Evolutionary conservation across 2,329 filamentous ascomycete species (phyloP), one percentile per base, ranked within the genome.

Genomic region (Xylariales sp.): DNA sequence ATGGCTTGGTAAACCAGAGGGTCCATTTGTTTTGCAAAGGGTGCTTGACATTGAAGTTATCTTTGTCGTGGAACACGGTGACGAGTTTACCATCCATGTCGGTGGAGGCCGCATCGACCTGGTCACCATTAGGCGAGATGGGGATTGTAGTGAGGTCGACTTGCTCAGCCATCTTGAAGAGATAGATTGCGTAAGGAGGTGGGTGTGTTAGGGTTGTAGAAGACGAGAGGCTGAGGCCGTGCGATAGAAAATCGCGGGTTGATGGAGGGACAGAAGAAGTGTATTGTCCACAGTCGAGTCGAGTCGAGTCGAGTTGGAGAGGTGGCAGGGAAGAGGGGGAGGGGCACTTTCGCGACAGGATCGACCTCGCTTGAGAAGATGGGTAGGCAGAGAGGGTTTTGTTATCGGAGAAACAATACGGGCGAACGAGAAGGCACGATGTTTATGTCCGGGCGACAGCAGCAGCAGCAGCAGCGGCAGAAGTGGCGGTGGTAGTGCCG

Each of bases 41-140:
- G 81, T 99, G 96, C 88, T 98, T 99, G 82, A 99, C 96, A 77
- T 97, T 99, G 89, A 99, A 99, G 87, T 99, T 97, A 74, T 97
- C 92, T 75, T 96, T 92, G 83, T 98, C 94, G 80, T 99, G 94
- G 85, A 99, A 99, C 75, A 99, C 95, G 54, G 96, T 99, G 76
- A 97, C 87, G 59, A 92, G 85, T 79, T 94, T 90, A 72, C 81
- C 82, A 72, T 84, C 83, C 62, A 80, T 81, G 61, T 78, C 76
- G 65, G 82, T 80, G 63, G 84, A 80, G 68, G 81, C 78, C 75
- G 82, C 81, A 69, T 65, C 85, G 82, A 67, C 78, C 77, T 87
- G 87, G 74, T 87, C 86, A 71, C 90, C 88, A 70, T 85, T 86
- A 60, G 88, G 89, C 59, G 88, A 89, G 79, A 91, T 87, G 74